Evolutionary conservation across 164 flowering plant species (phyloP).

Genomic region (Sedum album): DNA sequence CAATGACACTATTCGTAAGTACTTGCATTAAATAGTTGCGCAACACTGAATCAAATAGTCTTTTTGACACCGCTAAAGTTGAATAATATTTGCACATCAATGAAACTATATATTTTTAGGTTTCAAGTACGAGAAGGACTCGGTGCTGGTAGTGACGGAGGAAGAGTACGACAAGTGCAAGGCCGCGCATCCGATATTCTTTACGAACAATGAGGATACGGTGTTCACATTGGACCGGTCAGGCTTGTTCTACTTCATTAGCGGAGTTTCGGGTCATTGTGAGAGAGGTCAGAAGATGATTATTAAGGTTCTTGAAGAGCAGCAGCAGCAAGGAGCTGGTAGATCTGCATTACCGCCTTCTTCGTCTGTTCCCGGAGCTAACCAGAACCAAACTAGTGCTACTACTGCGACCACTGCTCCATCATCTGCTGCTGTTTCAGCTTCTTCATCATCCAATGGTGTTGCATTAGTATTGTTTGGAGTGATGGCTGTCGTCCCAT

Average conservation of each 20-base stretch:
- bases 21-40: neutral
- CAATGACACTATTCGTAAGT: slow-evolving; percentile 59
- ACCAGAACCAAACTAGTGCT: neutral
- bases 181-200: slow-evolving; percentile 33
- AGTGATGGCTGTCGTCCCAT: neutral
- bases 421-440: neutral
- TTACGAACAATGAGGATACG: slow-evolving; percentile 54
- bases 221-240: slow-evolving; percentile 25
- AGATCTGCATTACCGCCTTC: neutral
- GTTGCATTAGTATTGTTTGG: neutral
- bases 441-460: neutral
- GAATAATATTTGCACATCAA: neutral
- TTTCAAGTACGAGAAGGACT: slow-evolving; percentile 50
- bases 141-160: slow-evolving; percentile 43
- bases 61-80: too few relatives aligned
- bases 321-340: neutral
- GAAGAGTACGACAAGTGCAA: slow-evolving; percentile 43
- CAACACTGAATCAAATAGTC: too few relatives aligned
- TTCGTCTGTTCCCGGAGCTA: neutral
- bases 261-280: slow-evolving; percentile 55
- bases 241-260: slow-evolving; percentile 53
- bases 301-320: slow-evolving; percentile 38
- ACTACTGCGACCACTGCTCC: neutral
- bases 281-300: slow-evolving; percentile 51
- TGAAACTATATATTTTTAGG: slow-evolving; percentile 15